Evolutionary conservation across 768 basidiomycete species (phyloP).

Genomic region (Auriculariales sp.): DNA sequence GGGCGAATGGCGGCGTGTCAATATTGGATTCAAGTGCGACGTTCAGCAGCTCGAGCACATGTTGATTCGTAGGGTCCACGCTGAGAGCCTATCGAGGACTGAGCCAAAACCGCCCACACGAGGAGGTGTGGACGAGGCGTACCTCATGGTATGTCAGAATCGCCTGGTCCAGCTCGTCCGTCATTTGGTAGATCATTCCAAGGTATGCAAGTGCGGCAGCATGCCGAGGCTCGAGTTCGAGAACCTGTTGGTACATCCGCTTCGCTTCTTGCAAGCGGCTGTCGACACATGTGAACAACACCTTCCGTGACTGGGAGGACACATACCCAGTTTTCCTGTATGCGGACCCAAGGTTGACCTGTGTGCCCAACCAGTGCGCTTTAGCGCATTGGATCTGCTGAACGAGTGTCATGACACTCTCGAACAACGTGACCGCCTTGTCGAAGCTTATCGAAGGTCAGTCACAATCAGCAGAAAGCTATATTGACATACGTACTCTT

Average conservation of each 20-base stretch:
- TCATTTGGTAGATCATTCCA: constrained; percentile 75
- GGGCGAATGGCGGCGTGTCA: constrained; percentile 6
- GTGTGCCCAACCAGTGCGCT: constrained; percentile 76
- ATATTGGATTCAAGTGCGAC: constrained; percentile 45
- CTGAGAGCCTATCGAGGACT: constrained; percentile 42
- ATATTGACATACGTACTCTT: constrained; percentile 37
- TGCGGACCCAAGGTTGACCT: constrained; percentile 85
- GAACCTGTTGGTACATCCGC: constrained; percentile 57
- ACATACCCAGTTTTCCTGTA: constrained; percentile 66
- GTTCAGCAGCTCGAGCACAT: constrained; percentile 68
- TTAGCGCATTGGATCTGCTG: constrained; percentile 82
- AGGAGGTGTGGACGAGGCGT: constrained; percentile 9
- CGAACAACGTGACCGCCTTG: constrained; percentile 64
- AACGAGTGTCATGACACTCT: too few relatives aligned
- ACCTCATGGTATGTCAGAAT: constrained; percentile 92
- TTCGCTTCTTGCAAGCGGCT: constrained; percentile 48
- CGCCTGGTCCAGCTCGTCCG: constrained; percentile 59
- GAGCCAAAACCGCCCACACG: background rate
- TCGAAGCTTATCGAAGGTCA: too few relatives aligned
- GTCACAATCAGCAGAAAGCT: too few relatives aligned
- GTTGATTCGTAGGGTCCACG: constrained; percentile 69
- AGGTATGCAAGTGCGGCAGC: constrained; percentile 72
- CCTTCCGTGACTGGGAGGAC: background rate
- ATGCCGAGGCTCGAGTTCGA: constrained; percentile 78
- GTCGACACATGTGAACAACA: background rate